phyloP scores from a whole-genome alignment of 2,329 filamentous ascomycete species.

The Fusarium sarcochroum region DNA sequence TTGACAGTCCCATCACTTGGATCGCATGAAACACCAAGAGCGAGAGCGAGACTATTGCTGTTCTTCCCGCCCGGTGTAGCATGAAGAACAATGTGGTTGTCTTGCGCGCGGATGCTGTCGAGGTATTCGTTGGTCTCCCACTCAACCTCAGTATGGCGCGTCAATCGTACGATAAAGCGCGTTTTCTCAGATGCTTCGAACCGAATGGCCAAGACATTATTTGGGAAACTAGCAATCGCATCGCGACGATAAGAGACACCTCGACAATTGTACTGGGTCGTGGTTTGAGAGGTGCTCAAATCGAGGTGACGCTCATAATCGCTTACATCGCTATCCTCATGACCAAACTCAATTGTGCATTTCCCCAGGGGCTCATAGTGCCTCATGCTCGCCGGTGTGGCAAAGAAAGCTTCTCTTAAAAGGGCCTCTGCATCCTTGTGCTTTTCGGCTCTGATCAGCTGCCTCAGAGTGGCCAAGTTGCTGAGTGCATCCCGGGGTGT shows the following conservation, averaged over 20 bases:
- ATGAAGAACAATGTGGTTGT: conserved; percentile 33
- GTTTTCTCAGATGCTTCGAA: conserved; percentile 40
- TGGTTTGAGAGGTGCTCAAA: conserved; percentile 53
- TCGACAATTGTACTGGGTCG: conserved; percentile 55
- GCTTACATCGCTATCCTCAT: conserved; percentile 45
- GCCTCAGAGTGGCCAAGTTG: conserved; percentile 36
- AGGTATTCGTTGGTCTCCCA: conserved; percentile 47
- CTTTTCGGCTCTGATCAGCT: conserved; percentile 44
- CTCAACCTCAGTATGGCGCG: conserved; percentile 40
- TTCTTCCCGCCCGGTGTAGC: conserved; percentile 43
- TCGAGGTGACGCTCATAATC: conserved; percentile 58
- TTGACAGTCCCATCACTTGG: conserved; percentile 12
- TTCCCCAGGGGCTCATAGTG: conserved; percentile 53
- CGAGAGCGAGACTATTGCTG: conserved; percentile 39
- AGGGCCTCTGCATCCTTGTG: conserved; percentile 45
- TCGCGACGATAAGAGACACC: conserved; percentile 54
- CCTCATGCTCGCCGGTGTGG: conserved; percentile 45
- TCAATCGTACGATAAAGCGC: conserved; percentile 46
- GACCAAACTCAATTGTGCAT: conserved; percentile 57
- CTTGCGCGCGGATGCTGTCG: conserved; percentile 39
- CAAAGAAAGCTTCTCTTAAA: conserved; percentile 42
- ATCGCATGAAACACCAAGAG: conserved; percentile 23
- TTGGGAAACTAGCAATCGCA: conserved; percentile 58
- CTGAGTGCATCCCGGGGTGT: conserved; percentile 52
- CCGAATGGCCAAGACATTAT: conserved; percentile 53